Base-by-base conservation (phyloP, 331 rosid species). In the Acacia pycnantha region DNA sequence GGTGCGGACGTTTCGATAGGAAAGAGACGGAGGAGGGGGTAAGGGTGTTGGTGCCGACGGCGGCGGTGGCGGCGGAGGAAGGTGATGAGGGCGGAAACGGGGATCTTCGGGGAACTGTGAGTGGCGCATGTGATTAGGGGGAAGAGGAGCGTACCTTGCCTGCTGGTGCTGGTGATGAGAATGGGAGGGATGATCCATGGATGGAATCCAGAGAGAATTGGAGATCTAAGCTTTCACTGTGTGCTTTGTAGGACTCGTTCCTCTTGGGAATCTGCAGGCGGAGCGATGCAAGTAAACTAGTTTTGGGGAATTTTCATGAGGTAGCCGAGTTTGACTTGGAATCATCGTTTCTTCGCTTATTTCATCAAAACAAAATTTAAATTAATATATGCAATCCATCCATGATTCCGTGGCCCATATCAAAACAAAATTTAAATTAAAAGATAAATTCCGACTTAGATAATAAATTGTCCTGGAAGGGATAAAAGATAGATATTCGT, bases 101-200 rank as follows among this genome's bases (percentile, higher is more conserved):
- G 88, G 82, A 35, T 82, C 69, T 14, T 79, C 87, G 11, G 78
- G 79, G 84, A 80, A 83, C 69, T 83, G 88, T 6, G 86, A 74
- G 56, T 24, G 82, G 37, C 89, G 82, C 48, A 26, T 84, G 16
- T 89, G 81, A 76, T 70, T 84, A 29, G 66, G 54, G 53, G 82
- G 78, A n/a, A 82, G 40, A 22, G 90, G 27, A 67, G 73, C 86
- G 76, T 86, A 88, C 91, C 93, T 86, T 50, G 85, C 27, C 14
- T 80, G 80, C 24, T 79, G 72, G 4, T 75, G 85, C 10, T 82
- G 90, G 65, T 81, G 79, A 16, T 53, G 78, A 74, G 81, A 83
- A 73, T 54, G 84, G 4, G 51, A 62, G 12, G 80, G 73, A 2
- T 77, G 59, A 31, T 82, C 92, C 92, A 89, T 89, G 82, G 85